Evolutionary conservation across 2,329 filamentous ascomycete genomes (phyloP), one percentile per base, ranked within the genome.

Genomic region (Trichoderma atrobrunneum): DNA sequence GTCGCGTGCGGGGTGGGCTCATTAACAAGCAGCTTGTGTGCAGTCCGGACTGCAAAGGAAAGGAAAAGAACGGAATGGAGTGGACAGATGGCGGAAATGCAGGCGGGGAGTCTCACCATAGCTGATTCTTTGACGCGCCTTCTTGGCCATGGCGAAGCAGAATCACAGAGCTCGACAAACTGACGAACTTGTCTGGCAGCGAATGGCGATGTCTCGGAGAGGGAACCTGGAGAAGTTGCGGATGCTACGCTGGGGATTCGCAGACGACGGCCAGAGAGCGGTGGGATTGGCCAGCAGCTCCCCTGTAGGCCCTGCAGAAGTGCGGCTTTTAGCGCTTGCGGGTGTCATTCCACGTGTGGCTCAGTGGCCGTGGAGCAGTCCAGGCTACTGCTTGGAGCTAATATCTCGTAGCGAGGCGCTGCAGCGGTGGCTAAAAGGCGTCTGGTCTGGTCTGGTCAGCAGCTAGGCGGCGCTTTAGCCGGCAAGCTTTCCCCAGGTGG

Each of bases 61-160:
- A n/a, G 43, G 18, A 48, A 51, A 11, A 10, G n/a, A 48, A 21
- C 2, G 21, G 48, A 54, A 24, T 14, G n/a, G n/a, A 51, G 11
- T 54, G 32, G 48, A 60, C 61, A 66, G 32, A 39, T 61, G 26
- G 30, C 64, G 56, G 65, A 71, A 64, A 54, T 6, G 26, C 24
- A 26, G 66, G 30, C 16, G 51, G 39, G 56, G 54, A 4, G 30
- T 78, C 85, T 80, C 79, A 92, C 90, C 89, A 84, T 92, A 92
- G 81, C 89, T 91, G 82, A 92, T 90, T 82, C 89, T 88, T 82
- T 92, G 90, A 80, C 88, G 89, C 78, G 87, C 87, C 84, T 91
- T 92, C 81, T 89, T 90, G 79, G 89, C 89, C 89, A 91, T 91
- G 79, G 73, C 78, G 39, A 60, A 73, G 39, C 39, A 62, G n/a